Evolutionary conservation across 208 protist genomes (phyloP).

Genomic region (Balamuthia mandrillaris): DNA sequence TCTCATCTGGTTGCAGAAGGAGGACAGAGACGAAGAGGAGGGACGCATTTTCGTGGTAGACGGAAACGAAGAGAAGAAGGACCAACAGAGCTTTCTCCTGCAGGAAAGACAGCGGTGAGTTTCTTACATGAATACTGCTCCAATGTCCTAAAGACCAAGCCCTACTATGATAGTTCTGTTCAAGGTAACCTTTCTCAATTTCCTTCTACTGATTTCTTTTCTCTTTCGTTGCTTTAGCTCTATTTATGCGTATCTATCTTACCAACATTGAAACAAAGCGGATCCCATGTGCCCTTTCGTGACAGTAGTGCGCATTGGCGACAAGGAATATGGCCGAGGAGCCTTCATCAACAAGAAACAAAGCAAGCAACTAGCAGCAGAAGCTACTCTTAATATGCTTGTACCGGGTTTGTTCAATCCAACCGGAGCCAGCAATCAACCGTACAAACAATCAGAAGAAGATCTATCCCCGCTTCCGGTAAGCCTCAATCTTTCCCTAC

Average conservation of each 20-base stretch:
- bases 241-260: background rate
- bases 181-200: background rate
- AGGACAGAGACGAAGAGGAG: too few species aligned
- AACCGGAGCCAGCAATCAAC: background rate
- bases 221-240: background rate
- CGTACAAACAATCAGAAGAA: background rate
- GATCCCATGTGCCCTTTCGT: constrained; percentile 9
- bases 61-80: background rate
- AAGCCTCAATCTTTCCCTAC: background rate
- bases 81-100: background rate
- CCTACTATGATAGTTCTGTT: background rate
- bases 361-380: background rate
- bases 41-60: too few species aligned
- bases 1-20: too few species aligned
- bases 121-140: constrained; percentile 23
- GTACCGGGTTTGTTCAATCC: background rate
- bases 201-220: background rate
- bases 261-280: background rate
- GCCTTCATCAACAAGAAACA: constrained; percentile 35
- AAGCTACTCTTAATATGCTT: background rate
- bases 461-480: background rate
- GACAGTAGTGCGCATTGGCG: background rate
- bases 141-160: background rate
- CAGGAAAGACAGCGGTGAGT: background rate
- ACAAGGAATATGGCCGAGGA: background rate